Evolutionary conservation across 768 basidiomycete genomes (phyloP), one percentile per base, ranked within the genome.

Genomic region (Russula emetica): DNA sequence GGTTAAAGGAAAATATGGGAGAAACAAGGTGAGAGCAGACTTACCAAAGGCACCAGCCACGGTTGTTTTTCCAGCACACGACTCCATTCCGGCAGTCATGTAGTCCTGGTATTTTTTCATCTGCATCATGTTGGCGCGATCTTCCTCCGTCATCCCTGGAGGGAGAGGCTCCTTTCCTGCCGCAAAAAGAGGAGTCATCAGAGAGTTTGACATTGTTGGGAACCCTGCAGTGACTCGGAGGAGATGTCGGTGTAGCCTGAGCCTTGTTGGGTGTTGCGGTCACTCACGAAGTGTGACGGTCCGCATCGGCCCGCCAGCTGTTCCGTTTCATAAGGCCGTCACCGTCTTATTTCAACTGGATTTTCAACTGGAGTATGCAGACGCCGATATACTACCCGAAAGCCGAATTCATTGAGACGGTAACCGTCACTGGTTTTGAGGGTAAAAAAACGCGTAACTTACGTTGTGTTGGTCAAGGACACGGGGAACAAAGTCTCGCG

Each of bases 401-500:
- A 67, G 78, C 84, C 34, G 92, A 94, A 74, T 94, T 87, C 75
- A 94, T 94, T 51, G 92, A 94, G 78, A 94, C 92, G 61, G 92
- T 65, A 60, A 69, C 71, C 42, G 55, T 24, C 32, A 34, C 32
- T 2, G 5, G 7, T 14, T 5, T 40, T 49, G 8, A 40, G 13
- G 36, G 36, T 1, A 3, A 2, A 26, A 26, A 26, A 11, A 1
- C 10, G 9, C 11, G 8, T 6, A 11, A 32, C 20, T 30, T 59
- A 64, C 40, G 36, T 20, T 34, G n/a, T 2, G 14, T 26, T n/a
- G 52, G 18, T 44, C 55, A 34, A 94, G 92, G 94, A 95, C 73
- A 95, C 93, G 66, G 93, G 92, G 51, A 96, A 98, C 79, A 96
- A 96, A 75, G 95, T 98, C 50, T 95, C 92, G 45, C 84, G 93